Base-by-base conservation (phyloP, 208 protist species). In the Trypanosoma congolense region DNA sequence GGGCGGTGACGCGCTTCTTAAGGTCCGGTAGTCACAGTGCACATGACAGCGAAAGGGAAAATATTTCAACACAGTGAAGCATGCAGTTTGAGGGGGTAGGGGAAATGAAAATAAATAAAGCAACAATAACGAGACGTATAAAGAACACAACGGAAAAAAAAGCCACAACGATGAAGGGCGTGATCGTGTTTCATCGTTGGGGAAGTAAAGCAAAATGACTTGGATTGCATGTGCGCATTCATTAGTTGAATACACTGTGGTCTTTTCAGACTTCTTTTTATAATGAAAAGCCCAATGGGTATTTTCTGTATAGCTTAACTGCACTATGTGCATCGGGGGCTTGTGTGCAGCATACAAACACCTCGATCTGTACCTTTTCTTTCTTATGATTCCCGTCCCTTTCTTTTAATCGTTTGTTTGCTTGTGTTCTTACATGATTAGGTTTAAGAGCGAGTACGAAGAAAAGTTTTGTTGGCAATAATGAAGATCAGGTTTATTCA, bases 401-500 rank as follows among this genome's bases (percentile, higher is more conserved):
- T 65, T 48, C 5, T 63, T 64, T 24, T 24, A 30, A 61, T 21
- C 31, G 8, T 40, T 40, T 40, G 8, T 40, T 40, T 40, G 8
- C 14, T 40, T 51, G 9, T 51, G 24, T 28, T 26, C 4, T 45
- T 22, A 26, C 35, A 36, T 28, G 40, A 46, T 19, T 54, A n/a
- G n/a, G n/a, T n/a, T 38, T 38, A 38, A 38, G 33, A 38, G 33
- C 28, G 4, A 42, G n/a, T 31, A 51, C 21, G 25, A 30, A 30
- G 22, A 51, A n/a, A 10, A 6, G 25, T 2, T 45, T 19, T 26
- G 2, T 14, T 45, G 31, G n/a, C 47, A n/a, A 60, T 18, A 38
- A 62, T 46, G 55, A 86, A 84, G 70, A 74, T 70, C 9, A 84
- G 81, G 44, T 14, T 89, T 29, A 52, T 94, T 25, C 80, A 87